Evolutionary conservation across 1,284 basidiomycete species (phyloP).

Genomic region (Acaromyces ingoldii): DNA sequence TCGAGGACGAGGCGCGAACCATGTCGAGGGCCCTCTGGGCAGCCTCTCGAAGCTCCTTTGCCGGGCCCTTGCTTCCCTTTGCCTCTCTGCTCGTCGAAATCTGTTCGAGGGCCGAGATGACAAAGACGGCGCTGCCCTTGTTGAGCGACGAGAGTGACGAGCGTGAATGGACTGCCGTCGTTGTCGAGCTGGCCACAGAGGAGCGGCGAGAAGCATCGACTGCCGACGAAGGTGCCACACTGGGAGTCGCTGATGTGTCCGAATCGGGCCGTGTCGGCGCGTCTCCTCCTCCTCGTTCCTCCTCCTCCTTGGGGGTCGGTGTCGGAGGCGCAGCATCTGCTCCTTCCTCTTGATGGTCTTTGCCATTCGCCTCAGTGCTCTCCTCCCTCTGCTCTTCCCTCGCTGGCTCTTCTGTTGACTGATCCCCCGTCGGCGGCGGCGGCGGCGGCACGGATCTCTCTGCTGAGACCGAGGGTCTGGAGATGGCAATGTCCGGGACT

Average conservation of each 20-base stretch:
- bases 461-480: slow-evolving; percentile 1
- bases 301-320: not conserved
- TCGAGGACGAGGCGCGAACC: slow-evolving; percentile 34
- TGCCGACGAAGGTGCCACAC: too few relatives aligned
- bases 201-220: slow-evolving; percentile 1
- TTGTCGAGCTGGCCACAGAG: slow-evolving; percentile 5
- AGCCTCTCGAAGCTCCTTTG: slow-evolving; percentile 41
- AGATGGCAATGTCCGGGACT: slow-evolving; percentile 6
- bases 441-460: not conserved
- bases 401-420: slow-evolving; percentile 4
- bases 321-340: not conserved
- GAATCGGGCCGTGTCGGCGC: not conserved
- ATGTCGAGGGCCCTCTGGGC: slow-evolving; percentile 42
- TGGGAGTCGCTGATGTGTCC: too few relatives aligned
- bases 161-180: slow-evolving; percentile 12
- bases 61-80: slow-evolving; percentile 17
- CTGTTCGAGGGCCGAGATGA: slow-evolving; percentile 44
- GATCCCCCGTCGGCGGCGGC: too few relatives aligned
- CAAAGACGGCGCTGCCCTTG: slow-evolving; percentile 37
- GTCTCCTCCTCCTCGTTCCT: not conserved
- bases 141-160: slow-evolving; percentile 14
- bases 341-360: not conserved
- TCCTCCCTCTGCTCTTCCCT: not conserved
- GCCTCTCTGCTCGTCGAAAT: slow-evolving; percentile 43
- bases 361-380: not conserved